These are phyloP conservation scores for Neofusicoccum parvum DNA, from an alignment of 2,329 filamentous ascomycete species.

Conservation along the genomic window DNA sequence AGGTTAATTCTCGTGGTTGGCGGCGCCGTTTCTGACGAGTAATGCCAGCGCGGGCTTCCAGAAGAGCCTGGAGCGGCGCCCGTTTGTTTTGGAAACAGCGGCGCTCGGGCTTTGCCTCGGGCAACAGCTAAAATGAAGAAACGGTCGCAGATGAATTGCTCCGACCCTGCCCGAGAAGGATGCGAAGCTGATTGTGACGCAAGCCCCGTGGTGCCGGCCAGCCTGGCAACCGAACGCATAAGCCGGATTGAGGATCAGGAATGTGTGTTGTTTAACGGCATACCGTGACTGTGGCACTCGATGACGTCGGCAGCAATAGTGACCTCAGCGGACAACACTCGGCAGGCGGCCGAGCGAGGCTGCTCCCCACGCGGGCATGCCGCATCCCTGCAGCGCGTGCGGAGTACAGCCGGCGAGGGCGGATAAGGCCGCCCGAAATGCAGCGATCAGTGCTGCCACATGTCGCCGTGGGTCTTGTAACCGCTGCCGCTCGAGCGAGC, in stretches of 20 bases:
- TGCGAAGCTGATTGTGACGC: conserved; percentile 10
- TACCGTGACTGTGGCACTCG: conserved; percentile 6
- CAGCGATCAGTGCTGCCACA: conserved; percentile 12
- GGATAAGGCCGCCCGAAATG: conserved; percentile 16
- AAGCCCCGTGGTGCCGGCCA: not conserved
- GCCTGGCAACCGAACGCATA: conserved; percentile 2
- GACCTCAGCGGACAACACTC: conserved; percentile 8
- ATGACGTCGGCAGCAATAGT: conserved; percentile 15
- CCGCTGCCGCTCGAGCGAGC: not conserved
- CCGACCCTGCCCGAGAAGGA: conserved; percentile 1
- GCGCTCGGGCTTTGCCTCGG: not conserved
- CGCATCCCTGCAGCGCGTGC: conserved; percentile 12
- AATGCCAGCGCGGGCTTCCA: not conserved
- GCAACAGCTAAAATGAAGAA: not conserved
- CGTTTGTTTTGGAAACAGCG: conserved; percentile 11
- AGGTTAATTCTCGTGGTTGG: not conserved
- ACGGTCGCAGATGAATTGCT: not conserved
- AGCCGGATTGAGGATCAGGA: conserved; percentile 12
- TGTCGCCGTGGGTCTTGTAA: not conserved
- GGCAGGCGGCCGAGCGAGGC: not conserved
- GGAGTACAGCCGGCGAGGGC: conserved; percentile 1
- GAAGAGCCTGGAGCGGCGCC: conserved; percentile 10
- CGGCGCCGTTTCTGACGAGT: not conserved
- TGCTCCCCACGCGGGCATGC: not conserved
- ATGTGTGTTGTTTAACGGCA: conserved; percentile 10